A percentile compares a stretch with the other conserved stretches of the same genome.
phyloP scores from a whole-genome alignment of 2,329 filamentous ascomycete genomes.

The Apiospora arundinis region DNA sequence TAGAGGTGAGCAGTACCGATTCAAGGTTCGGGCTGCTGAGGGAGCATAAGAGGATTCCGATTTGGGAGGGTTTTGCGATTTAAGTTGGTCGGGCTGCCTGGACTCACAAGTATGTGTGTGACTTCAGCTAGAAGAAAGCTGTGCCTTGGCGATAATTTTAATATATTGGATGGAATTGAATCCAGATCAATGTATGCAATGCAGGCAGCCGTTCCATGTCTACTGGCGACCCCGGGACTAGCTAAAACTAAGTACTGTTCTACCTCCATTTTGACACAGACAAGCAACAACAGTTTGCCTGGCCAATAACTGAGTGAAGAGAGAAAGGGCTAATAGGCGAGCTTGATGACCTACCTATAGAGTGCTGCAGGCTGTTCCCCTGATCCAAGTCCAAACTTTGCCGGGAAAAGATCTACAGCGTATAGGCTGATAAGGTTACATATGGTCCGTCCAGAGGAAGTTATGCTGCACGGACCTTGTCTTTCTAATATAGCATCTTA shows the following conservation, averaged over 20 bases:
- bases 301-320: not conserved
- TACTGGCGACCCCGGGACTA: not conserved
- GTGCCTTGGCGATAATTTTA: not conserved
- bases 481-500: constrained; percentile 9
- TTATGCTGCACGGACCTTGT: constrained; percentile 15
- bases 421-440: not conserved
- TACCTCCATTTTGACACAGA: not conserved
- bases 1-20: constrained; percentile 62
- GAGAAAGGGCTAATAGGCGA: not conserved
- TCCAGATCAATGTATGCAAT: not conserved
- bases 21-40: constrained; percentile 48
- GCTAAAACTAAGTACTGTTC: too few relatives aligned
- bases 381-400: not conserved
- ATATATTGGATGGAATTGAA: not conserved
- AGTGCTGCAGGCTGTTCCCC: not conserved
- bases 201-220: not conserved
- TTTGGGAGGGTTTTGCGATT: not conserved
- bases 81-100: not conserved
- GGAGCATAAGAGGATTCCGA: not conserved
- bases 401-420: not conserved
- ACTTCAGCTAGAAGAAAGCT: not conserved
- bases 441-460: not conserved
- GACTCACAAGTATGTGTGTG: not conserved
- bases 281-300: not conserved
- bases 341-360: not conserved